These are phyloP conservation scores for Aspergillus ochraceus DNA, from an alignment of 2,329 filamentous ascomycete genomes.

Conservation along the genomic window DNA sequence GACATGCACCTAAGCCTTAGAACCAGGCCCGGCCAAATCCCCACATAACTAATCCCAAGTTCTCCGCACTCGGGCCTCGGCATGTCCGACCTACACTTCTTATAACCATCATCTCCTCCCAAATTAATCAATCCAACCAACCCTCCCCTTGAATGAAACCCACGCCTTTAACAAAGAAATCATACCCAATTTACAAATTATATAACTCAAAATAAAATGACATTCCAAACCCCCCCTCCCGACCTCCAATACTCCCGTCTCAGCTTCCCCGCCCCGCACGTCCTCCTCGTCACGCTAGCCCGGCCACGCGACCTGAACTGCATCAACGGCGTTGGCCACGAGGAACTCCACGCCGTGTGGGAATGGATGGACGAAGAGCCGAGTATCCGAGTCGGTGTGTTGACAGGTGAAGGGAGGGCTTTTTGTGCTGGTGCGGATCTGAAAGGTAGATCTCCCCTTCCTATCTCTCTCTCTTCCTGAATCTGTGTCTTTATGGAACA, in stretches of 20 bases:
- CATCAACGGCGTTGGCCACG: slow-evolving; percentile 44
- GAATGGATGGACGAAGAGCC: slow-evolving; percentile 49
- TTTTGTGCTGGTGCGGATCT: slow-evolving; percentile 49
- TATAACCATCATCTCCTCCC: not conserved
- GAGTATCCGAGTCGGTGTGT: slow-evolving; percentile 38
- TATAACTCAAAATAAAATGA: slow-evolving; percentile 16
- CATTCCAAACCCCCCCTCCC: slow-evolving; percentile 34
- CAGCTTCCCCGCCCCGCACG: slow-evolving; percentile 44
- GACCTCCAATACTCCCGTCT: slow-evolving; percentile 33
- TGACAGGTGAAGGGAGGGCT: slow-evolving; percentile 44
- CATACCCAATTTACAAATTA: not conserved
- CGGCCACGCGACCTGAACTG: slow-evolving; percentile 46
- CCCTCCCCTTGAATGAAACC: not conserved
- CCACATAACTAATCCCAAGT: not conserved
- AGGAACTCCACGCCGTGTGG: slow-evolving; percentile 44
- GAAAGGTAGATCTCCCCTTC: slow-evolving; percentile 22
- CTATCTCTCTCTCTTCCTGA: not conserved
- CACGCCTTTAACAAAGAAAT: too few species aligned
- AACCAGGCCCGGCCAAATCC: not conserved
- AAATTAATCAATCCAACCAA: not conserved
- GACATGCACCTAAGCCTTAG: not conserved
- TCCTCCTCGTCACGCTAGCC: slow-evolving; percentile 51
- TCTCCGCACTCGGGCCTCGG: not conserved
- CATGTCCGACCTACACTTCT: not conserved
- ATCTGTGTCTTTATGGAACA: not conserved